Base-by-base conservation (phyloP, 2,329 filamentous ascomycete genomes). In the Cercospora sesami region DNA sequence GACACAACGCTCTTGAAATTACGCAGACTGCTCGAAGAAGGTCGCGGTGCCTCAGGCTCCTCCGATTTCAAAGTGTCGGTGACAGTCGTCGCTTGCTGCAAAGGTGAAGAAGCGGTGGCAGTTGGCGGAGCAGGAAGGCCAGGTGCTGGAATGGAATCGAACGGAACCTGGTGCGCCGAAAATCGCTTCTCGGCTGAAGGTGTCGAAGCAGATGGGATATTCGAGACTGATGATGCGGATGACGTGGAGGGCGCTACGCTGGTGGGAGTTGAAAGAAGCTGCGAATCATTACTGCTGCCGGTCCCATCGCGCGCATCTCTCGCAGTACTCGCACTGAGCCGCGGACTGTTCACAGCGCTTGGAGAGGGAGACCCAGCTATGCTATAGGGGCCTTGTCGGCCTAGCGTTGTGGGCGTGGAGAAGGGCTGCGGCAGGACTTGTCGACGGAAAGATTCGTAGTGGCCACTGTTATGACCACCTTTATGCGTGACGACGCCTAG, bases 371-470 rank as follows among this genome's bases (percentile, higher is more conserved):
- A 77, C 4, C 69, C 70, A n/a, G 70, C 87, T 81, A 75, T 85
- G 78, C 90, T 92, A 76, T 92, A 94, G 36, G 90, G 87, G 6
- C 89, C 90, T 42, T 91, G 91, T 5, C 86, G 86, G 68, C 91
- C 90, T 79, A 96, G 94, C 0, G 89, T 89, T 73, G 91, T 90
- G 0, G 91, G 89, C 7, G 94, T 97, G 1, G 92, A 91, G 77
- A 89, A 98, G 0, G 94, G 94, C 3, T 90, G 83, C 61, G 90
- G 88, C 8, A 92, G 81, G 67, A 92, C 90, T 79, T 98, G 95
- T 42, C 95, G 87, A 36, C 95, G 87, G 79, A 98, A 98, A 0
- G 93, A 94, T 79, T 99, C 95, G 81, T 99, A 99, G 78, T 99
- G 95, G 0, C 95, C 95, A 75, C 93, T 97, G 76, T 97, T 90